Evolutionary conservation across 2,329 filamentous ascomycete species (phyloP).

Genomic region (Diaporthe humulicola): DNA sequence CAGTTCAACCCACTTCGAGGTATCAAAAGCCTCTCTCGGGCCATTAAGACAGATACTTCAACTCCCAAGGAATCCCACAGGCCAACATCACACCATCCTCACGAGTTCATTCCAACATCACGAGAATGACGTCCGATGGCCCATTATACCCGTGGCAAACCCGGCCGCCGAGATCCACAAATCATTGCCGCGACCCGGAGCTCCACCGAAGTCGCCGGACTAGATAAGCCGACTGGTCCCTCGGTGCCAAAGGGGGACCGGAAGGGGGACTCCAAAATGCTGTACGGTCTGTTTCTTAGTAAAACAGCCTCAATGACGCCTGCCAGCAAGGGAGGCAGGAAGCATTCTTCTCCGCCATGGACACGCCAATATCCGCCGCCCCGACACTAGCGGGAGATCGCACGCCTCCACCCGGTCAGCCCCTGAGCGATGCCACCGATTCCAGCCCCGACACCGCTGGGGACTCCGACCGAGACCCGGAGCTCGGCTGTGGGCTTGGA

Average conservation of each 20-base stretch:
- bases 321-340: background rate
- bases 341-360: background rate
- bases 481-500: background rate
- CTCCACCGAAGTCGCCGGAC: constrained; percentile 9
- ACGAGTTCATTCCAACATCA: background rate
- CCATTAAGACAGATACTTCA: background rate
- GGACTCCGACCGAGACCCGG: background rate
- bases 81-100: background rate
- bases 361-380: constrained; percentile 25
- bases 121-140: constrained; percentile 21
- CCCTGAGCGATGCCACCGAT: background rate
- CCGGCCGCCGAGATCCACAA: constrained; percentile 14
- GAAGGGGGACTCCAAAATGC: background rate
- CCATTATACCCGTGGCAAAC: constrained; percentile 23
- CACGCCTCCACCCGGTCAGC: background rate
- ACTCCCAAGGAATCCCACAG: background rate
- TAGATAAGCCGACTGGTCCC: constrained; percentile 5
- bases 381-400: constrained; percentile 21
- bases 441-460: background rate
- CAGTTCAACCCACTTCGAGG: too few species aligned
- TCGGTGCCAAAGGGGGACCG: background rate
- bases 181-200: constrained; percentile 12
- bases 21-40: background rate
- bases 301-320: background rate
- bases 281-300: too few species aligned